Evolutionary conservation across 345 rosid species (phyloP).

Genomic region (Eucalyptus erythrocorys): DNA sequence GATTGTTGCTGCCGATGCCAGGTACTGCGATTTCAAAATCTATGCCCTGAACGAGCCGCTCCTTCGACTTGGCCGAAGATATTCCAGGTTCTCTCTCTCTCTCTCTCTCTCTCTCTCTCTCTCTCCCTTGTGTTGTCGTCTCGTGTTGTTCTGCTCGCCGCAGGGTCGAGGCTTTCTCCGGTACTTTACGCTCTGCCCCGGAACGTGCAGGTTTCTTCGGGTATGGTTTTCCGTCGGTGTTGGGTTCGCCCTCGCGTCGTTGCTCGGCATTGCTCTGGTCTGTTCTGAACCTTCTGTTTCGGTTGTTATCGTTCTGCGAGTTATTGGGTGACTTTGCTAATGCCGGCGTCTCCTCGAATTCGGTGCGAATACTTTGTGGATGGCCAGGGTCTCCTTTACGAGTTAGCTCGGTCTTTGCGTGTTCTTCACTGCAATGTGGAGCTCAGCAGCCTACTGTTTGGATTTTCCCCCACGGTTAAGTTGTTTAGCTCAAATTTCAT

Average conservation of each 20-base stretch:
- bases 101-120: neutral
- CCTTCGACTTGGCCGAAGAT: conserved; percentile 50
- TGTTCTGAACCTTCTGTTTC: neutral
- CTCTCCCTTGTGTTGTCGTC: neutral
- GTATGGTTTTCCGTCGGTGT: conserved; percentile 85
- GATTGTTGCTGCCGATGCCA: neutral
- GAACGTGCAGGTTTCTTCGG: neutral
- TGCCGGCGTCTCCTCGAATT: neutral
- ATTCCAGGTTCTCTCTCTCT: conserved; percentile 10
- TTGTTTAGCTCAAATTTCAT: neutral
- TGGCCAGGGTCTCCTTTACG: neutral
- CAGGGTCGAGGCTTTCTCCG: neutral
- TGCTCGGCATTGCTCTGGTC: conserved; percentile 34
- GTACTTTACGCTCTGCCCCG: neutral
- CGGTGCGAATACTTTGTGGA: neutral
- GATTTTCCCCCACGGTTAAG: conserved; percentile 25
- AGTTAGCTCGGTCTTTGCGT: neutral
- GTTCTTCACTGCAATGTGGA: neutral
- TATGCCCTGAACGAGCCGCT: conserved; percentile 26
- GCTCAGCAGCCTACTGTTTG: conserved; percentile 3
- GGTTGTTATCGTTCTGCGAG: neutral
- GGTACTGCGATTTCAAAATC: conserved; percentile 58
- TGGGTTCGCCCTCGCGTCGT: conserved; percentile 50
- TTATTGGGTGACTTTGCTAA: neutral
- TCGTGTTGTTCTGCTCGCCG: neutral